phyloP scores from a whole-genome alignment of 116 monocot genomes.

The Trichopus zeylanicus region DNA sequence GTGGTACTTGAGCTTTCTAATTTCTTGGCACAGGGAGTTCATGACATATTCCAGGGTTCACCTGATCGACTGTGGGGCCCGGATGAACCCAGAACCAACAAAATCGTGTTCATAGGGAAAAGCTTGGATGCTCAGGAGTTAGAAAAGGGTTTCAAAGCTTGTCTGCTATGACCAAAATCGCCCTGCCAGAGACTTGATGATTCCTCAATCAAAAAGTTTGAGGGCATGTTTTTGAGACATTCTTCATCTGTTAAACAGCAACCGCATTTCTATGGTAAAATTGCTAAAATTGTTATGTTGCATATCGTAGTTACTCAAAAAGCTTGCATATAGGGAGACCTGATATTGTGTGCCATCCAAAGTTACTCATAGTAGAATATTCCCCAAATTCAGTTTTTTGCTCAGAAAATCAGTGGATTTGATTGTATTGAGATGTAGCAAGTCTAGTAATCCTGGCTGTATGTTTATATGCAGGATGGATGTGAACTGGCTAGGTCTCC shows the following conservation, averaged over 20 bases:
- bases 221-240: not conserved
- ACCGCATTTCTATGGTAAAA: not conserved
- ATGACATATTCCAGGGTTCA: conserved; percentile 96
- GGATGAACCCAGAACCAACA: conserved; percentile 70
- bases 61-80: conserved; percentile 79
- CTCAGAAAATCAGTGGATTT: no score
- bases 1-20: no score
- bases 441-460: no score
- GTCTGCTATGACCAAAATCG: conserved; percentile 31
- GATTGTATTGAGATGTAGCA: no score
- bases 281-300: no score
- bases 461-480: no score
- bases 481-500: no score
- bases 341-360: no score
- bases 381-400: no score
- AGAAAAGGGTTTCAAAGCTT: conserved; percentile 87
- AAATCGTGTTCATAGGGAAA: conserved; percentile 91
- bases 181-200: not conserved
- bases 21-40: conserved; percentile 75
- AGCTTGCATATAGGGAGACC: no score
- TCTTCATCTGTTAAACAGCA: not conserved
- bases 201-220: not conserved
- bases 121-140: conserved; percentile 66
- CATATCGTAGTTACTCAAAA: no score
- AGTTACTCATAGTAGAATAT: no score